These are phyloP conservation scores for Lasiodiplodia hormozganensis DNA, from an alignment of 2,329 filamentous ascomycete species.

Conservation along the genomic window DNA sequence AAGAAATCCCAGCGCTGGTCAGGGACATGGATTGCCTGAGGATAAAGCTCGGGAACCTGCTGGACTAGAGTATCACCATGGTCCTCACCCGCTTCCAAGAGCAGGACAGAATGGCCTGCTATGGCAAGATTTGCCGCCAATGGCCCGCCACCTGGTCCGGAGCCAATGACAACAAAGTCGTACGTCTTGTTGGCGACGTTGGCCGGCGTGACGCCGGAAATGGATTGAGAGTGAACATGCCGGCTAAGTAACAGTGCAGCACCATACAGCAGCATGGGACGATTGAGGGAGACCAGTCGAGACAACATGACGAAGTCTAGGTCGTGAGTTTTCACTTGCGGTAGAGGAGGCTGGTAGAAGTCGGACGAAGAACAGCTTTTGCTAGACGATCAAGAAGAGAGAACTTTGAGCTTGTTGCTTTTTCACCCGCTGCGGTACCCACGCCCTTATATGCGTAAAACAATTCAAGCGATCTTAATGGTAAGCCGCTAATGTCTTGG, in stretches of 20 bases:
- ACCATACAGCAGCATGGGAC: not conserved
- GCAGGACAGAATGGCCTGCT: conserved; percentile 65
- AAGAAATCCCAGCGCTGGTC: conserved; percentile 68
- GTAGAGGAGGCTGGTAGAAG: not conserved
- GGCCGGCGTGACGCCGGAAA: not conserved
- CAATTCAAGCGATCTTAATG: not conserved
- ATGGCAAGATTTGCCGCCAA: conserved; percentile 65
- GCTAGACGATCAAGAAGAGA: not conserved
- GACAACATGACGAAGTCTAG: not conserved
- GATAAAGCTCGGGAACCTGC: not conserved
- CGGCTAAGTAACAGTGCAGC: not conserved
- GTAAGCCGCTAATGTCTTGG: not conserved
- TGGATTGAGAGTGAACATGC: not conserved
- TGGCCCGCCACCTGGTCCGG: conserved; percentile 65
- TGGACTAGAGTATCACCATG: conserved; percentile 48
- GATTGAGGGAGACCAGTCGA: not conserved
- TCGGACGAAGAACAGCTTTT: not conserved
- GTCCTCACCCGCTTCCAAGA: conserved; percentile 67
- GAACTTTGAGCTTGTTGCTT: not conserved
- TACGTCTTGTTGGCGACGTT: conserved; percentile 45
- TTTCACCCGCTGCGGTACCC: not conserved
- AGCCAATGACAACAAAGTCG: conserved; percentile 69
- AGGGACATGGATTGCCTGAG: not conserved
- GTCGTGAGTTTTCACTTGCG: not conserved
- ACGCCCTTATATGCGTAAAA: not conserved